phyloP scores from a whole-genome alignment of 2,329 filamentous ascomycete genomes.

The Fusarium mangiferae region DNA sequence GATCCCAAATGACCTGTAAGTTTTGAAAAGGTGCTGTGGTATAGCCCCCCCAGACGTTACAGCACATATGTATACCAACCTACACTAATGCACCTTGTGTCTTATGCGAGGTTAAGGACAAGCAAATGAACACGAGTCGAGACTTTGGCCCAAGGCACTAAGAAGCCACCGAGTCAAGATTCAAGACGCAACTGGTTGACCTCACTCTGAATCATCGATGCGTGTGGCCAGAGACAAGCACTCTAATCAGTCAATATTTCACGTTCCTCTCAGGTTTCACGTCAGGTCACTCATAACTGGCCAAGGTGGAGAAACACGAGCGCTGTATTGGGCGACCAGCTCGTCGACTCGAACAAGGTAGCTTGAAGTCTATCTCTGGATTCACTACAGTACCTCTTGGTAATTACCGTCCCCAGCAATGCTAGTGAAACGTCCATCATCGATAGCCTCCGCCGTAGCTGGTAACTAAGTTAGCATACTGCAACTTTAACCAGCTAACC shows the following conservation, averaged over 20 bases:
- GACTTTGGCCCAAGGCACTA: slow-evolving; percentile 1
- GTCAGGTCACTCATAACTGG: slow-evolving; percentile 25
- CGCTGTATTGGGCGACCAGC: slow-evolving; percentile 1
- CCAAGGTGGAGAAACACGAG: slow-evolving; percentile 25
- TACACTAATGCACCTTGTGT: slow-evolving; percentile 19
- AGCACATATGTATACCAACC: slow-evolving; percentile 17
- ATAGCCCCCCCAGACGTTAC: slow-evolving; percentile 10
- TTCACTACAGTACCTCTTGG: not conserved
- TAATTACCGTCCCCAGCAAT: slow-evolving; percentile 7
- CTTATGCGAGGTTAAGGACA: slow-evolving; percentile 20
- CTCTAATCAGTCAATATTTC: slow-evolving; percentile 18
- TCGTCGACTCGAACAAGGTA: slow-evolving; percentile 1
- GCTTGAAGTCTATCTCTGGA: slow-evolving; percentile 7
- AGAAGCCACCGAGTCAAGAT: slow-evolving; percentile 7
- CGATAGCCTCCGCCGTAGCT: not conserved
- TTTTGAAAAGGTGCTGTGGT: slow-evolving; percentile 10
- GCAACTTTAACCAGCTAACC: slow-evolving; percentile 14
- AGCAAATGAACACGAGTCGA: slow-evolving; percentile 18
- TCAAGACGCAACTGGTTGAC: slow-evolving; percentile 7
- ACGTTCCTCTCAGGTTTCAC: slow-evolving; percentile 37
- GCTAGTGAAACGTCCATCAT: slow-evolving; percentile 13
- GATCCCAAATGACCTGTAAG: slow-evolving; percentile 35
- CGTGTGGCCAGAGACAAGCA: slow-evolving; percentile 21
- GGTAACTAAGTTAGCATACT: not conserved
- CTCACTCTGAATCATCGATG: slow-evolving; percentile 25